Percentiles rank a stretch among this genome's conserved stretches.
These are phyloP conservation scores for Dioscorea dumetorum DNA, from an alignment of 106 monocot genomes.

Conservation along the genomic window DNA sequence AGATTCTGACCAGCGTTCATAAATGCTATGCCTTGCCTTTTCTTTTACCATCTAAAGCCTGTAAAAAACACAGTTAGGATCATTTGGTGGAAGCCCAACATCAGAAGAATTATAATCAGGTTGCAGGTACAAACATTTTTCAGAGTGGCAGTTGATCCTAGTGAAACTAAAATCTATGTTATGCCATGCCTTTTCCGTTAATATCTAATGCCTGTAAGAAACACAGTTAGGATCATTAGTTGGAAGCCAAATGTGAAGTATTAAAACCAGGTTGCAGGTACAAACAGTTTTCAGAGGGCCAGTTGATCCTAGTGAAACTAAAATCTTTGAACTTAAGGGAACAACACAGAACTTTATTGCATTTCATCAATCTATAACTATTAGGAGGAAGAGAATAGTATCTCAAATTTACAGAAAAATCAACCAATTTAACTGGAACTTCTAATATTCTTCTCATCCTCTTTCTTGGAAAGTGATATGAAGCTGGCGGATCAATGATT, in stretches of 20 bases:
- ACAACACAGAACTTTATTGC: too few relatives aligned
- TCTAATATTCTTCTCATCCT: too few relatives aligned
- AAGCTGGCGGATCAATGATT: neutral
- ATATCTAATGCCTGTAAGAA: neutral
- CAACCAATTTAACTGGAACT: too few relatives aligned
- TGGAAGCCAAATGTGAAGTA: neutral
- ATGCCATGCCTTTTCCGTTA: neutral
- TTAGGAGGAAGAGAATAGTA: too few relatives aligned
- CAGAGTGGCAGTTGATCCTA: neutral
- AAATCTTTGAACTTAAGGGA: neutral
- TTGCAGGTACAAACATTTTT: too few relatives aligned
- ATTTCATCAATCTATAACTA: too few relatives aligned
- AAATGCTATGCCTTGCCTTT: constrained; percentile 25
- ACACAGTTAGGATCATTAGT: neutral
- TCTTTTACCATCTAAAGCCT: constrained; percentile 52
- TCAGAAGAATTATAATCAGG: too few relatives aligned
- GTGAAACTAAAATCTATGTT: neutral
- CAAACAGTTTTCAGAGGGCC: too few relatives aligned
- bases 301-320: neutral
- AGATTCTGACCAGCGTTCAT: too few relatives aligned
- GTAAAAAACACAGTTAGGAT: constrained; percentile 4
- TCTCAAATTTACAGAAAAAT: too few relatives aligned
- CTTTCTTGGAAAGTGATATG: too few relatives aligned
- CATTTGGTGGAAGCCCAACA: neutral
- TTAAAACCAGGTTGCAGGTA: too few relatives aligned